These are phyloP conservation scores for Chlorella sp. DNA, from an alignment of 139 green algal species.

Conservation along the genomic window DNA sequence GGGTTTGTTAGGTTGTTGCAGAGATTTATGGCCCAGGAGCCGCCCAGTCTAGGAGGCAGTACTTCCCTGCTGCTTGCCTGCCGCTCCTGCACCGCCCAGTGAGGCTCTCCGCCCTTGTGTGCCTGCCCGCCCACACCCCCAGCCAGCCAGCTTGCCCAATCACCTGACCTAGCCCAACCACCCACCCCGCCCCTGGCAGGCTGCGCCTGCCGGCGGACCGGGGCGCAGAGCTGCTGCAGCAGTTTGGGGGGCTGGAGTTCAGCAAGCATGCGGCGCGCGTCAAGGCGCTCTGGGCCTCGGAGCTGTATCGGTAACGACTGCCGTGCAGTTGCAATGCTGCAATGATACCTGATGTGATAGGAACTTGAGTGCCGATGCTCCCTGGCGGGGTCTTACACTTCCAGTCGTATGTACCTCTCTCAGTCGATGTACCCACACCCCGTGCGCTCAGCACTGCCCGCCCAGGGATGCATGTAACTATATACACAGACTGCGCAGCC, in stretches of 20 bases:
- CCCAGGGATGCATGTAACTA: too few species aligned
- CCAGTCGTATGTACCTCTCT: too few species aligned
- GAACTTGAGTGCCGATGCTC: too few species aligned
- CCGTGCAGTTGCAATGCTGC: neutral
- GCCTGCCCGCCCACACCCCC: too few species aligned
- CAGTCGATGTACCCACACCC: too few species aligned
- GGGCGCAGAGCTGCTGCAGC: slow-evolving; percentile 16
- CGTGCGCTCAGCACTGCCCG: too few species aligned
- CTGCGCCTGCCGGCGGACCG: slow-evolving; percentile 36
- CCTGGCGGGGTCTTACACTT: too few species aligned
- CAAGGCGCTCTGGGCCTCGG: slow-evolving; percentile 34
- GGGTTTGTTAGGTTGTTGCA: too few species aligned
- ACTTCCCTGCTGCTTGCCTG: too few species aligned
- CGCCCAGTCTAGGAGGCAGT: neutral
- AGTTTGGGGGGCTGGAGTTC: slow-evolving; percentile 48
- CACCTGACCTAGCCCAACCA: neutral
- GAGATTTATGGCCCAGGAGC: neutral
- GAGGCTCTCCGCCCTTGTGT: too few species aligned
- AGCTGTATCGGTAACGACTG: slow-evolving; percentile 18
- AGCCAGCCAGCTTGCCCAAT: neutral
- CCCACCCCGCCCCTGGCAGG: neutral
- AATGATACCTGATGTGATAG: too few species aligned
- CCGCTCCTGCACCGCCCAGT: neutral
- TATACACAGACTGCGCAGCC: too few species aligned
- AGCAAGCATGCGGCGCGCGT: slow-evolving; percentile 36